phyloP scores from a whole-genome alignment of 805 yeast genomes.

The Candida argentea region DNA sequence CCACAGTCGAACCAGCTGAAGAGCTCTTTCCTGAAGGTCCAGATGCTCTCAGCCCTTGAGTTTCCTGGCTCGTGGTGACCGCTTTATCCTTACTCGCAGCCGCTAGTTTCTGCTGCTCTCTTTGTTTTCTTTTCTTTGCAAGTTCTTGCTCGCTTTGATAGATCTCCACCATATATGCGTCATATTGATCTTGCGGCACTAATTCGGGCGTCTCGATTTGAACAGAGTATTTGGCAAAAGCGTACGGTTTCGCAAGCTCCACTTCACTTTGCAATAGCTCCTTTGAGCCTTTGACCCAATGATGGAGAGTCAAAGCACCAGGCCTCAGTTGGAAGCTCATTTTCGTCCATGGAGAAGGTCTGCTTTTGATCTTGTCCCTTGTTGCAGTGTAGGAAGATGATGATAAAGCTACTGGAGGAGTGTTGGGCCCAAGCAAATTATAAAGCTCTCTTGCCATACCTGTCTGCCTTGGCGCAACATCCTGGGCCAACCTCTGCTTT shows the following conservation, averaged over 20 bases:
- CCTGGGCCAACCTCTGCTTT: conserved; percentile 21
- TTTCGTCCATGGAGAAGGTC: conserved; percentile 78
- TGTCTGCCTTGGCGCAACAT: conserved; percentile 23
- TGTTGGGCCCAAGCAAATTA: conserved; percentile 80
- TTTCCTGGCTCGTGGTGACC: conserved; percentile 1
- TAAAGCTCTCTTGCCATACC: conserved; percentile 89
- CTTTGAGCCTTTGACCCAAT: conserved; percentile 79
- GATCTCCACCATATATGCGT: conserved; percentile 37
- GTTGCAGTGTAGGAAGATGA: conserved; percentile 24
- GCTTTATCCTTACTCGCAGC: conserved; percentile 8
- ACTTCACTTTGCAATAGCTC: conserved; percentile 28
- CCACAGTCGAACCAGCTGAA: conserved; percentile 1
- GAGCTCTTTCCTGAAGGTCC: conserved; percentile 3
- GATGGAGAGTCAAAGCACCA: conserved; percentile 38
- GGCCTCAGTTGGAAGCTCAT: conserved; percentile 47
- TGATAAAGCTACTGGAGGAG: conserved; percentile 60
- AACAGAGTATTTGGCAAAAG: conserved; percentile 68
- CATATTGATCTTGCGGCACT: conserved; percentile 48
- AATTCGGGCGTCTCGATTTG: conserved; percentile 61
- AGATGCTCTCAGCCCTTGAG: conserved; percentile 4
- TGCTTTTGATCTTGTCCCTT: conserved; percentile 56
- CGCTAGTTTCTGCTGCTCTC: conserved; percentile 2
- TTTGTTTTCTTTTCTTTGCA: conserved; percentile 4
- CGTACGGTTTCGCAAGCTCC: conserved; percentile 36
- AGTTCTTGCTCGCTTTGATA: conserved; percentile 11